Evolutionary conservation across 495 filamentous ascomycete species (phyloP), one percentile per base, ranked within the genome.

Genomic region (Darksidea phi): DNA sequence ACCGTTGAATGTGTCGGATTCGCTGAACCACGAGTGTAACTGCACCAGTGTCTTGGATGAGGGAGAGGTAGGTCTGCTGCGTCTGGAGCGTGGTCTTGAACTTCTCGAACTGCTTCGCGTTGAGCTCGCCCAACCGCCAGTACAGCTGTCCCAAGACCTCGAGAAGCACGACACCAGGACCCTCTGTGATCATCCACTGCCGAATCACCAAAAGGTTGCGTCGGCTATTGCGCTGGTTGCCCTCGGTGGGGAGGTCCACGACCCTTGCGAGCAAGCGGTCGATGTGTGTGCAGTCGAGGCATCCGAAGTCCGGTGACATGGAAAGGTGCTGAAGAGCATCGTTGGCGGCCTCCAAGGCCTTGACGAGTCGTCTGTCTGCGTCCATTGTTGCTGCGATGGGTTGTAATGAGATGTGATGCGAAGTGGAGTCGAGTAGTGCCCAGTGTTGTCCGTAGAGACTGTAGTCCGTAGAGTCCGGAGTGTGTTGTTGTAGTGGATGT

Each of bases 131-230:
- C 23, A 64, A 46, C 24, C 61, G 24, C 61, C 61, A 64, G 41
- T 59, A 64, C 15, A 64, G 56, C 45, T 64, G 61, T 38, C 61
- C 61, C 12, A 64, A 49, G 21, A 64, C 61, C 45, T 64, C 61
- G 6, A 64, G 61, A 6, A 64, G 56, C 18, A 64, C 56, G 26
- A 64, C 61, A 17, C 54, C 61, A 11, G 61, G 48, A 13, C 61
- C 61, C 36, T 64, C 55, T 10, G 54, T 53, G 41, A 64, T 34
- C 61, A 64, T 64, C 61, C 61, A 64, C 50, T 64, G 61, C 38
- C 61, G 61, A 37, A 64, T 54, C 20, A 59, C 61, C 54, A 64
- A 34, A 17, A 64, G 50, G 28, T 64, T 64, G 1, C 61, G 61
- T 17, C 61, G 46, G 21, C 54, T 64, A 42, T 64, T 64, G 18